Evolutionary conservation across 192 early-diverging fungal species (phyloP).

Genomic region (Backusella mclennaniae): DNA sequence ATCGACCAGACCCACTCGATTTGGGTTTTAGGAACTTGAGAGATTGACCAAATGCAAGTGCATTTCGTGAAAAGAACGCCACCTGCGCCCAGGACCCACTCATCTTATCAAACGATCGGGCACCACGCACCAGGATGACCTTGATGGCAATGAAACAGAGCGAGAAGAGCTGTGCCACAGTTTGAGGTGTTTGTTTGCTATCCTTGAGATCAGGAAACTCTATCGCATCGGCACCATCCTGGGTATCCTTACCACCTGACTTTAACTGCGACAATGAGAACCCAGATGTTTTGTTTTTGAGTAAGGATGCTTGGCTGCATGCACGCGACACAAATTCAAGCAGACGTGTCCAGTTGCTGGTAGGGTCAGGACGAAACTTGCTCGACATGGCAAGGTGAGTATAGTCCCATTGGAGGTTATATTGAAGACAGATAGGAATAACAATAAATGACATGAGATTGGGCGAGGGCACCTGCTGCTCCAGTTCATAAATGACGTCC

Average conservation of each 20-base stretch:
- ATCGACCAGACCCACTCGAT: background rate
- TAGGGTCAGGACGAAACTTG: conserved; percentile 3
- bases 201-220: conserved; percentile 15
- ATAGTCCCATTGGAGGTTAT: conserved; percentile 30
- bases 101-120: conserved; percentile 39
- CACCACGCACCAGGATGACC: conserved; percentile 51
- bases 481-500: conserved; percentile 46
- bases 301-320: conserved; percentile 23
- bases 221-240: background rate
- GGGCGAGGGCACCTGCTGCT: conserved; percentile 41
- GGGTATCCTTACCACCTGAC: background rate
- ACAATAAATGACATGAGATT: conserved; percentile 47
- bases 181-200: conserved; percentile 15
- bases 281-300: conserved; percentile 15
- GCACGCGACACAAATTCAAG: conserved; percentile 21
- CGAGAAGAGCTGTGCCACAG: conserved; percentile 34
- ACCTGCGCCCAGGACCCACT: conserved; percentile 43
- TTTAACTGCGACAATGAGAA: conserved; percentile 26
- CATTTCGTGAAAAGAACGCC: conserved; percentile 39
- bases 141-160: conserved; percentile 53
- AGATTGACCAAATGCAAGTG: conserved; percentile 40
- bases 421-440: conserved; percentile 50
- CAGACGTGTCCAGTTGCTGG: conserved; percentile 28
- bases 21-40: conserved; percentile 16
- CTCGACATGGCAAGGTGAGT: background rate